These are phyloP conservation scores for Calocera viscosa DNA, from an alignment of 768 basidiomycete species.

Conservation along the genomic window DNA sequence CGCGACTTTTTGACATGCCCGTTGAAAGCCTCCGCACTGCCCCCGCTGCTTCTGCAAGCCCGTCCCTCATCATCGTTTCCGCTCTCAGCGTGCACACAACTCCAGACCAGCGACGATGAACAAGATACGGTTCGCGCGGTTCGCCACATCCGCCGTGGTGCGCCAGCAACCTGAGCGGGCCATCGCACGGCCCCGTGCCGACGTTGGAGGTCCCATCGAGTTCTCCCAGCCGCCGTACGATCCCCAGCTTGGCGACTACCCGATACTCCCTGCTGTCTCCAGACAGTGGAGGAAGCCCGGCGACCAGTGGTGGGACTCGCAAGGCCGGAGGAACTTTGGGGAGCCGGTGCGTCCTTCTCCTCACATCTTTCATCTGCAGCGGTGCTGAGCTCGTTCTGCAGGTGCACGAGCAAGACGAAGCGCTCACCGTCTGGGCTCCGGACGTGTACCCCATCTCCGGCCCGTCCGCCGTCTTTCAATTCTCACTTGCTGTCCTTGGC, in stretches of 20 bases:
- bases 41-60: not conserved
- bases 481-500: conserved; percentile 46
- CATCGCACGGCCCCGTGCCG: not conserved
- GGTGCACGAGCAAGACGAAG: conserved; percentile 72
- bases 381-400: conserved; percentile 23
- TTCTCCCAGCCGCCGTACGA: conserved; percentile 26
- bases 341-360: conserved; percentile 45
- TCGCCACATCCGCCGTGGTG: not conserved
- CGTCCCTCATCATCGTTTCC: not conserved
- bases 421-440: conserved; percentile 79
- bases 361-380: conserved; percentile 15
- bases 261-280: conserved; percentile 54
- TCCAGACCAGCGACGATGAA: not conserved
- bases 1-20: not conserved
- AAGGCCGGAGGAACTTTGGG: conserved; percentile 68
- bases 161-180: not conserved
- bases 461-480: conserved; percentile 52
- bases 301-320: conserved; percentile 58
- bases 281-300: conserved; percentile 48
- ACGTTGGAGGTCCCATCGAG: not conserved
- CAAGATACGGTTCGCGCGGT: not conserved
- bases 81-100: not conserved
- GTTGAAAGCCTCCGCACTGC: conserved; percentile 1
- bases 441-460: conserved; percentile 40
- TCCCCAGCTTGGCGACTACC: conserved; percentile 62